Conservation (phyloP, 345 rosid species). For the Limnanthes douglasii region DNA sequence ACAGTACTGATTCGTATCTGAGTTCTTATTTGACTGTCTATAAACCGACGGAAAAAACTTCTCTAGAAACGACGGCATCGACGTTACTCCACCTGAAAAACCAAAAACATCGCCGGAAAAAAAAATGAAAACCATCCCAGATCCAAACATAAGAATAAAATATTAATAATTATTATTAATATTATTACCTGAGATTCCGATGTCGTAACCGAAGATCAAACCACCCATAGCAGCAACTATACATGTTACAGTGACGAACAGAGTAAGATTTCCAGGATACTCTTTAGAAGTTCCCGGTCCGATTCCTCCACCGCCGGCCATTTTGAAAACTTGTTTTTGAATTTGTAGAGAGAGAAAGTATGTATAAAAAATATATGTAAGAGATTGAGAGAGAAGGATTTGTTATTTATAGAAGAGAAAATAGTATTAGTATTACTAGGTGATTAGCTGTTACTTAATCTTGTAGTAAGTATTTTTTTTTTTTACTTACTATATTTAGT, state of each 20-base stretch:
- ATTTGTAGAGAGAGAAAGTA: too few species aligned
- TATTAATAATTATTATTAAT: too few species aligned
- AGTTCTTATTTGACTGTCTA: slow-evolving; percentile 25
- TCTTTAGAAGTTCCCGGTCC: slow-evolving; percentile 30
- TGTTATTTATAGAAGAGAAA: too few species aligned
- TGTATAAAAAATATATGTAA: too few species aligned
- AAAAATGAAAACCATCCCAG: neutral
- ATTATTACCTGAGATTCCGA: slow-evolving; percentile 75
- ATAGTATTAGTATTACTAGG: too few species aligned
- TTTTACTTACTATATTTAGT: too few species aligned
- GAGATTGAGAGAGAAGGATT: too few species aligned
- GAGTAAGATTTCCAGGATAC: slow-evolving; percentile 84
- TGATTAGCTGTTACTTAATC: too few species aligned
- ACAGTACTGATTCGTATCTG: slow-evolving; percentile 59
- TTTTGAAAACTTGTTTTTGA: slow-evolving; percentile 26
- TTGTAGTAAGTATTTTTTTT: too few species aligned
- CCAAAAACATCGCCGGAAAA: neutral
- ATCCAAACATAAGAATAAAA: neutral
- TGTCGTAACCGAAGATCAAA: slow-evolving; percentile 90
- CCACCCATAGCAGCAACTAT: slow-evolving; percentile 99
- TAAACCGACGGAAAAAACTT: slow-evolving; percentile 63
- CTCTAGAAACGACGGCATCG: slow-evolving; percentile 55
- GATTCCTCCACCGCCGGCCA: slow-evolving; percentile 36
- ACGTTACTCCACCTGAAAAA: slow-evolving; percentile 76
- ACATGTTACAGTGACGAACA: slow-evolving; percentile 58